A percentile compares a stretch with the other conserved stretches of the same genome.
These are phyloP conservation scores for Lentinula sp. DNA, from an alignment of 768 basidiomycete species.

Conservation along the genomic window DNA sequence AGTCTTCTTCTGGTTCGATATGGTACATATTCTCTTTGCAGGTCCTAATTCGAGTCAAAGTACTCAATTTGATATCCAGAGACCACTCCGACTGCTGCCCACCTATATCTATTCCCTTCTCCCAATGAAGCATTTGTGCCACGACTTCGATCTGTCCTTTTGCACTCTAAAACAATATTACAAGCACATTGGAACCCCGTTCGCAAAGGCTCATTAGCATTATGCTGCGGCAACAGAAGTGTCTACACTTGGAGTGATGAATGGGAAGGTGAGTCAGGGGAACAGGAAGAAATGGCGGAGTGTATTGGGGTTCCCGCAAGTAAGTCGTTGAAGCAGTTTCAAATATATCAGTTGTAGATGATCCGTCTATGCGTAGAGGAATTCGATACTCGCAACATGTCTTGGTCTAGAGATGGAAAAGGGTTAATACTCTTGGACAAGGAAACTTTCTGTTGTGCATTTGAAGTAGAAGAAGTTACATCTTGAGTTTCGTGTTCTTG, in stretches of 20 bases:
- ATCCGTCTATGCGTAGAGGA: neutral
- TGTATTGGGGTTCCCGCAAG: slow-evolving; percentile 87
- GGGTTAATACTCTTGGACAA: slow-evolving; percentile 71
- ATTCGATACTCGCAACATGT: slow-evolving; percentile 65
- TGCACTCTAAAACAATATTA: slow-evolving; percentile 58
- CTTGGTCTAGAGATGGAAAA: slow-evolving; percentile 86
- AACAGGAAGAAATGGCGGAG: slow-evolving; percentile 78
- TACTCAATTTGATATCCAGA: slow-evolving; percentile 33
- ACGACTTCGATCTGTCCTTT: slow-evolving; percentile 56
- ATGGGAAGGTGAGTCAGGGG: slow-evolving; percentile 55
- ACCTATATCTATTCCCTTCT: slow-evolving; percentile 70
- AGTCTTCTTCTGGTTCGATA: slow-evolving; percentile 68
- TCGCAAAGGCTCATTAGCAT: slow-evolving; percentile 62
- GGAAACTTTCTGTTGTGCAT: slow-evolving; percentile 81
- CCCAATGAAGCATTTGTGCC: slow-evolving; percentile 53
- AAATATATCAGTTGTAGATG: slow-evolving; percentile 12
- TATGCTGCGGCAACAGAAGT: slow-evolving; percentile 63
- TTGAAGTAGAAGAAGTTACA: slow-evolving; percentile 55
- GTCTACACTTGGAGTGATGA: slow-evolving; percentile 82
- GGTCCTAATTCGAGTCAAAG: neutral
- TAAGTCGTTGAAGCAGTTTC: slow-evolving; percentile 33
- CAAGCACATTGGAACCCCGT: slow-evolving; percentile 80
- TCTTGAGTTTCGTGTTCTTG: too few species aligned
- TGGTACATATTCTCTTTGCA: slow-evolving; percentile 35
- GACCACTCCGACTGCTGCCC: slow-evolving; percentile 52